Base-by-base conservation (phyloP, 306 rosid species). In the Heteromeles arbutifolia region DNA sequence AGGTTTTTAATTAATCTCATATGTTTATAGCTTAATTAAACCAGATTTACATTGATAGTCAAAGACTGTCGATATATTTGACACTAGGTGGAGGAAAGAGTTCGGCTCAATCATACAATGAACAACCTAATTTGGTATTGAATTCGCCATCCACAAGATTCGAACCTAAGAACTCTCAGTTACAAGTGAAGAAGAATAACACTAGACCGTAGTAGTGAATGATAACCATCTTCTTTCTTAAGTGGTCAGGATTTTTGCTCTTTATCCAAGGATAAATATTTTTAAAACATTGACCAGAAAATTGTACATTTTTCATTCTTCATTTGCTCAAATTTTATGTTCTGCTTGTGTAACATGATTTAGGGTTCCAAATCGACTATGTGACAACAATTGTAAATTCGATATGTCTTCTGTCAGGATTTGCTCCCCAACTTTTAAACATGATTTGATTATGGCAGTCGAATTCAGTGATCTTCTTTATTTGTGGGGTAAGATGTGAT, bases 31-130 rank as follows among this genome's bases (percentile, higher is more conserved):
- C 68, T 73, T 73, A 25, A 78, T 45, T 69, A 66, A 59, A 78
- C 74, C 64, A 76, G 87, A 82, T 88, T 87, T 70, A 78, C 87
- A 80, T 75, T 81, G 78, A 84, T 87, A 88, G 84, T 86, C 91
- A 83, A 84, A 74, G 68, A 84, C 84, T 80, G 79, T 66, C 72
- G 65, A 11, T 29, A 29, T 29, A 29, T 29, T 29, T 29, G 2
- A 3, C 31, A 29, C 1, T 3, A 29, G 4, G 31, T 4, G 29
- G 2, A 28, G 29, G 31, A 4, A 3, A 29, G 4, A 29, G 31
- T 29, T 29, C 31, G 4, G 31, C 31, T 29, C 0, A 2, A 0
- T 0, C 31, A 29, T 0, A 29, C 4, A 29, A 29, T 29, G 3
- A 0, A 1, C 4, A 29, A 29, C 31, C 31, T 29, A 29, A 29